Conservation (phyloP, 2,329 filamentous ascomycete genomes). For the Fusarium circinatum region DNA sequence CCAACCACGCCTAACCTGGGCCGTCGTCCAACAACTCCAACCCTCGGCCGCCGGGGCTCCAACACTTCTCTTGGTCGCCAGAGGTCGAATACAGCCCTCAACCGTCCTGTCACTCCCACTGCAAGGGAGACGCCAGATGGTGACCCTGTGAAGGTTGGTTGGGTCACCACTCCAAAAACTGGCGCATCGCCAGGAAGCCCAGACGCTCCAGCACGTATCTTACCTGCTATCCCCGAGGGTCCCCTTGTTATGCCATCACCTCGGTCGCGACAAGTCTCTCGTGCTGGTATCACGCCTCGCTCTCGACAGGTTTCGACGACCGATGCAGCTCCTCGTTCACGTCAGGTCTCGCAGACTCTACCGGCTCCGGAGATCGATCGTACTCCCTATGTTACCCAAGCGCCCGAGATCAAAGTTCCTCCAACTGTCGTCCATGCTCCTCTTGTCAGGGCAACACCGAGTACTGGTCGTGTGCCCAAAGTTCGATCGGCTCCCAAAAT, state of each 20-base stretch:
- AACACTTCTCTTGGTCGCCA: slow-evolving; percentile 19
- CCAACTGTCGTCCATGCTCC: neutral
- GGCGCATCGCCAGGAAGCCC: slow-evolving; percentile 1
- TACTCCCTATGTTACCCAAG: neutral
- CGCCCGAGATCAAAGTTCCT: neutral
- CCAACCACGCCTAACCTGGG: slow-evolving; percentile 29
- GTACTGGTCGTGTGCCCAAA: slow-evolving; percentile 6
- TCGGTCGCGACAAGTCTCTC: slow-evolving; percentile 31
- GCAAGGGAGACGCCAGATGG: neutral
- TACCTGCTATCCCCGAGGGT: slow-evolving; percentile 33
- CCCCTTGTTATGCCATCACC: slow-evolving; percentile 23
- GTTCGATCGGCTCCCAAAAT: neutral
- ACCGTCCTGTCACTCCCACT: slow-evolving; percentile 22
- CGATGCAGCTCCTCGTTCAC: slow-evolving; percentile 13
- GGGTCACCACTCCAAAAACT: neutral
- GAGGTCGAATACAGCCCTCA: slow-evolving; percentile 29
- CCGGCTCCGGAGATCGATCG: slow-evolving; percentile 9
- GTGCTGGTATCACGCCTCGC: neutral
- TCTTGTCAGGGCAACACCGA: neutral
- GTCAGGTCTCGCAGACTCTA: slow-evolving; percentile 26
- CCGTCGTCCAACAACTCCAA: slow-evolving; percentile 35
- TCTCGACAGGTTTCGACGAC: slow-evolving; percentile 24
- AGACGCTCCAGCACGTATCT: slow-evolving; percentile 10
- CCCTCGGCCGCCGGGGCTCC: slow-evolving; percentile 24
- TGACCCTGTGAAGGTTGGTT: slow-evolving; percentile 17